Base-by-base conservation (phyloP, 805 yeast species). In the Vanderwaltozyma verrucispora region DNA sequence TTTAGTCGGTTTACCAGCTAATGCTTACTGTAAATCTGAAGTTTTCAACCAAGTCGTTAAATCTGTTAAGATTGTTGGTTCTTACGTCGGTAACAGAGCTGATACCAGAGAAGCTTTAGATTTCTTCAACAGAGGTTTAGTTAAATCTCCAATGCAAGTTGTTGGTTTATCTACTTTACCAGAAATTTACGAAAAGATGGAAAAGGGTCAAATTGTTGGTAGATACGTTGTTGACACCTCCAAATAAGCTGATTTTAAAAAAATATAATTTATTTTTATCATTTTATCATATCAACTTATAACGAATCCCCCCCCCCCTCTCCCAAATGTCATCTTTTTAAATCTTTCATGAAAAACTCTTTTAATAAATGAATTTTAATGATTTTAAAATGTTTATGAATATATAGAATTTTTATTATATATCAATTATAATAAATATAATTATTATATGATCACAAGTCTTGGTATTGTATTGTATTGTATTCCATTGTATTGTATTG, bases 221-320 rank as follows among this genome's bases (percentile, higher is more conserved):
- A 75, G 95, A 67, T 78, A 78, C 62, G 95, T 85, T 42, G 78
- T 85, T 52, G 94, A 85, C 71, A 77, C 81, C 37, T 60, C 69
- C 42, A 73, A 76, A 61, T 80, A 67, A 64, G 32, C 47, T 7
- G 47, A 45, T 23, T 37, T 25, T 12, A 9, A n/a, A 26, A 18
- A 6, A 26, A 14, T 26, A 5, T 13, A 26, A 18, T 24, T 33
- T 33, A 20, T 14, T 24, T 24, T 30, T 21, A 10, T 11, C 4
- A 21, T 30, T 14, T 30, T 21, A 30, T 6, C 25, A 5, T n/a
- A n/a, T n/a, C n/a, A n/a, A n/a, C n/a, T n/a, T n/a, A n/a, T n/a
- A n/a, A n/a, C n/a, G n/a, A n/a, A n/a, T n/a, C n/a, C n/a, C n/a
- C n/a, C n/a, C n/a, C n/a, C n/a, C n/a, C n/a, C n/a, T n/a, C n/a